Percentiles rank a stretch among this genome's conserved stretches.
phyloP scores from a whole-genome alignment of 495 filamentous ascomycete genomes.

The Penicillium antarcticum region DNA sequence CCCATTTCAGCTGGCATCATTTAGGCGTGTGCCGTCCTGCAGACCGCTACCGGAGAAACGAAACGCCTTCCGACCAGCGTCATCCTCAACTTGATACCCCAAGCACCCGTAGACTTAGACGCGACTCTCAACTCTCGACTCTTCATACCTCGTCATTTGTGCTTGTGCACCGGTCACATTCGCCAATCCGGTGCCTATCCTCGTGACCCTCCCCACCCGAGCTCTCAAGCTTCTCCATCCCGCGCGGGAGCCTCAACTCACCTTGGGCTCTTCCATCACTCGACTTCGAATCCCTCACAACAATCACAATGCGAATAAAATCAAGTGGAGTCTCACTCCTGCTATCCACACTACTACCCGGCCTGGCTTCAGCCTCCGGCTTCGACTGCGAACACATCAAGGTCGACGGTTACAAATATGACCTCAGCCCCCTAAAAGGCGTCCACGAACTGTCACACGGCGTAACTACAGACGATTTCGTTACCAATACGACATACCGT shows the following conservation, averaged over 20 bases:
- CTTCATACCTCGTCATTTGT: not conserved
- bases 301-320: slow-evolving; percentile 40
- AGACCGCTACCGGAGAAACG: slow-evolving; percentile 23
- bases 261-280: not conserved
- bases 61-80: slow-evolving; percentile 26
- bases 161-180: not conserved
- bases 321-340: slow-evolving; percentile 36
- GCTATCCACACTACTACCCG: slow-evolving; percentile 43
- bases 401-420: slow-evolving; percentile 55
- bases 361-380: slow-evolving; percentile 40
- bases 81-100: slow-evolving; percentile 7
- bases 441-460: slow-evolving; percentile 69
- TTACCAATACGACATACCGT: slow-evolving; percentile 78
- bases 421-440: slow-evolving; percentile 64
- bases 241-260: slow-evolving; percentile 2
- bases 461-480: slow-evolving; percentile 42
- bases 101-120: not conserved
- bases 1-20: not conserved
- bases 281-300: not conserved
- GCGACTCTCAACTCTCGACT: not conserved
- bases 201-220: slow-evolving; percentile 1
- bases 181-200: not conserved
- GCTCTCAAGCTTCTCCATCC: slow-evolving; percentile 2
- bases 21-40: not conserved
- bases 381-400: slow-evolving; percentile 64